Conservation (phyloP, 805 yeast genomes). For the Priceomyces haplophilus region DNA sequence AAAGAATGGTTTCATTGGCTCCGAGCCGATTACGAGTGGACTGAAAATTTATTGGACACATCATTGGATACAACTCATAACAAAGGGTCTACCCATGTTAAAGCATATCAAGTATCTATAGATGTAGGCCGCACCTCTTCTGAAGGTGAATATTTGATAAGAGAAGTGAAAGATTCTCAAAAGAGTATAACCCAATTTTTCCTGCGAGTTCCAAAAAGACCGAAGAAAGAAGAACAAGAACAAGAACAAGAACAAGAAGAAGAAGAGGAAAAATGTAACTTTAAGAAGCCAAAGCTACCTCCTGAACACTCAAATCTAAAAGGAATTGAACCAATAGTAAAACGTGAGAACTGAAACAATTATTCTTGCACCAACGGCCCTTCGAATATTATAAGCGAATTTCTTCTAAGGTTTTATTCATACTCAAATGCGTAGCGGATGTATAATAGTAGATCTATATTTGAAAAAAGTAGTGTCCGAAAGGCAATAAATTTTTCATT, state of each 20-base stretch:
- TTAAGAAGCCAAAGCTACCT: too few species aligned
- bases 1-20: conserved; percentile 67
- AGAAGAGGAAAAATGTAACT: conserved; percentile 3
- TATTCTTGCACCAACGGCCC: too few species aligned
- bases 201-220: conserved; percentile 8
- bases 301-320: too few species aligned
- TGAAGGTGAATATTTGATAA: conserved; percentile 42
- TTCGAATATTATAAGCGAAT: too few species aligned
- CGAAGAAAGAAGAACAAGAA: conserved; percentile 7
- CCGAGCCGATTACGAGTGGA: conserved; percentile 40
- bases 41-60: conserved; percentile 33
- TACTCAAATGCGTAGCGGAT: too few species aligned
- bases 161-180: conserved; percentile 22
- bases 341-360: too few species aligned
- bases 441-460: too few species aligned
- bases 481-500: conserved; percentile 1
- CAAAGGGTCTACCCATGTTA: conserved; percentile 35
- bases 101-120: conserved; percentile 52
- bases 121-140: conserved; percentile 63
- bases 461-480: conserved; percentile 1
- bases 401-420: too few species aligned
- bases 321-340: too few species aligned
- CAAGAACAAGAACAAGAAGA: too few species aligned
- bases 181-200: conserved; percentile 29
- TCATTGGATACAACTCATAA: conserved; percentile 36